phyloP scores from a whole-genome alignment of 805 yeast species.

The Pichia manshurica region DNA sequence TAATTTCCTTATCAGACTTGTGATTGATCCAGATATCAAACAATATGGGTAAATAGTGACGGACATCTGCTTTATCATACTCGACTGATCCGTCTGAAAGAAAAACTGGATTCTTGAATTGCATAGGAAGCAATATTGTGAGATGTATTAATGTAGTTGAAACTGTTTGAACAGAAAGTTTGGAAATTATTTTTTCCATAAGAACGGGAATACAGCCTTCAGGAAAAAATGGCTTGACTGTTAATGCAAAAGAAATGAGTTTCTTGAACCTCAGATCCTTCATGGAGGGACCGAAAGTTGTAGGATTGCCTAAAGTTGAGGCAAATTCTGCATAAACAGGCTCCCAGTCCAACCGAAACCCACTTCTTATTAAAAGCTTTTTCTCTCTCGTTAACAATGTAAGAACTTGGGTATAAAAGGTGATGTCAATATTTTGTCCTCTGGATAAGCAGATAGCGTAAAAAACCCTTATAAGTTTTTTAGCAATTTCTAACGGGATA shows the following conservation, averaged over 20 bases:
- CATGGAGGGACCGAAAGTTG: slow-evolving; percentile 40
- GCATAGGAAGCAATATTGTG: slow-evolving; percentile 47
- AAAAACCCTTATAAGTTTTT: slow-evolving; percentile 60
- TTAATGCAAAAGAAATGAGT: slow-evolving; percentile 46
- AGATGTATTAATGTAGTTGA: slow-evolving; percentile 46
- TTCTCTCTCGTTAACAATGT: slow-evolving; percentile 49
- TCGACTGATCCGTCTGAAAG: slow-evolving; percentile 14
- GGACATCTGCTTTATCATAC: slow-evolving; percentile 28
- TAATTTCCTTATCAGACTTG: slow-evolving; percentile 47
- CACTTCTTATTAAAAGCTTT: slow-evolving; percentile 33
- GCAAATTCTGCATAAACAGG: slow-evolving; percentile 36
- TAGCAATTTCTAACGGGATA: slow-evolving; percentile 62
- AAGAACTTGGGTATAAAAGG: slow-evolving; percentile 57
- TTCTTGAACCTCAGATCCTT: slow-evolving; percentile 46
- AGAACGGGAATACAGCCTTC: slow-evolving; percentile 42
- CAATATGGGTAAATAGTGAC: slow-evolving; percentile 55
- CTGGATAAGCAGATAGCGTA: slow-evolving; percentile 66
- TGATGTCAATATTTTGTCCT: slow-evolving; percentile 61
- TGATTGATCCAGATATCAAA: slow-evolving; percentile 69
- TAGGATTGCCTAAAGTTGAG: slow-evolving; percentile 40
- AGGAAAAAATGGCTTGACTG: slow-evolving; percentile 51
- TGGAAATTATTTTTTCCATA: slow-evolving; percentile 45
- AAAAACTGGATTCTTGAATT: slow-evolving; percentile 26
- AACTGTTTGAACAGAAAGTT: slow-evolving; percentile 50
- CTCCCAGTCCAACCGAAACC: slow-evolving; percentile 47